These are phyloP conservation scores for Cornus florida DNA, from an alignment of 148 eudicot genomes.

Conservation along the genomic window DNA sequence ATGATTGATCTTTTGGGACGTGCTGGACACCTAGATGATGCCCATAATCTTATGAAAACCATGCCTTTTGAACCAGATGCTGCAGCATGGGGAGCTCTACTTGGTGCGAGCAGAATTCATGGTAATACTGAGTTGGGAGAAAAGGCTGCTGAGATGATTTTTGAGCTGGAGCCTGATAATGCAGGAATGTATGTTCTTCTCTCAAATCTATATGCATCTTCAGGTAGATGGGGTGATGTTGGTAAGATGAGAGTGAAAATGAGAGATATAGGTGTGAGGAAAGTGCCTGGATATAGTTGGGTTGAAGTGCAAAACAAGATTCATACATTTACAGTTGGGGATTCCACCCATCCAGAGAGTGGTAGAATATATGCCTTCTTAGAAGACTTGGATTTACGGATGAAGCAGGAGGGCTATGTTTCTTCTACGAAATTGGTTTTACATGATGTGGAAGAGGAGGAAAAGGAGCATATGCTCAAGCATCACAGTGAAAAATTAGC, in stretches of 20 bases:
- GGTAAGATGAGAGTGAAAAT: constrained; percentile 40
- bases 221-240: constrained; percentile 49
- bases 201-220: constrained; percentile 50
- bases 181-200: constrained; percentile 52
- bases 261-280: constrained; percentile 41
- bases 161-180: constrained; percentile 45
- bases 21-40: constrained; percentile 45
- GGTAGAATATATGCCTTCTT: constrained; percentile 36
- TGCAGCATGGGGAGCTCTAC: constrained; percentile 54
- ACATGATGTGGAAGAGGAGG: constrained; percentile 57
- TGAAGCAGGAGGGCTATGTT: constrained; percentile 45
- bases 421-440: constrained; percentile 34
- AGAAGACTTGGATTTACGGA: constrained; percentile 39
- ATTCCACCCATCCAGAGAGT: constrained; percentile 35
- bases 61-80: constrained; percentile 58
- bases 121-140: constrained; percentile 46
- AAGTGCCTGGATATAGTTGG: constrained; percentile 55
- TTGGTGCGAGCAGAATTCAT: constrained; percentile 46
- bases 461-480: constrained; percentile 51
- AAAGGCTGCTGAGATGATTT: constrained; percentile 45
- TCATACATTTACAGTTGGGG: constrained; percentile 46
- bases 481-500: constrained; percentile 53
- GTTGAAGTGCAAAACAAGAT: constrained; percentile 50
- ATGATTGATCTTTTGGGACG: constrained; percentile 53
- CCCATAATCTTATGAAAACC: constrained; percentile 29